Evolutionary conservation across 371 early-diverging fungal species (phyloP), one percentile per base, ranked within the genome.

Genomic region (Cokeromyces recurvatus): DNA sequence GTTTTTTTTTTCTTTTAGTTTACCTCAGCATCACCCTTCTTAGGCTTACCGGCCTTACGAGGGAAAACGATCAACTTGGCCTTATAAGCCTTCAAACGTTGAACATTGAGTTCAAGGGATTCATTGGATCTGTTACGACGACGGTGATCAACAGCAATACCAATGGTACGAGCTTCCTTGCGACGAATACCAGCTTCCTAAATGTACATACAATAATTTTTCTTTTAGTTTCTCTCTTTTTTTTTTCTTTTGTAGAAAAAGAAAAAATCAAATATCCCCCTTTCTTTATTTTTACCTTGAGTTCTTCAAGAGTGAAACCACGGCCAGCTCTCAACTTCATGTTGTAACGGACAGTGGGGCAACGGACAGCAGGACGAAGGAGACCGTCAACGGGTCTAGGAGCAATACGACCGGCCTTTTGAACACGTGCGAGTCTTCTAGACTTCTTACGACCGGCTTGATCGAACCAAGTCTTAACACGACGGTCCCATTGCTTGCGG

Each of bases 391-490:
- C 78, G 62, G 99, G 99, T 59, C 93, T 88, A 53, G 99, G 99
- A 45, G 95, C 95, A 60, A 97, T 85, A 62, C 76, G 77, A 62
- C 91, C 92, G 51, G 98, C 98, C 91, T 99, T 99, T 75, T 86
- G 82, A 68, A 86, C 76, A 64, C 99, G 89, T 51, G 82, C 82
- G 43, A 87, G 70, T 55, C 94, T 82, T 67, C 99, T 84, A 59
- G 89, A 77, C 80, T 86, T 85, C 86, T 94, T 95, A 67, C 89
- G 89, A 57, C 92, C 93, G 61, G 98, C 91, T 81, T 99, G 99
- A 81, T 97, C 86, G 85, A 99, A 99, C 98, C 98, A 98, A 61
- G 97, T 97, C 87, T 91, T 92, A 60, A 98, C 97, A 64, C 91
- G 94, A 57, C 80, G 73, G 75, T 94, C 89, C 92, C 98, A 97